Conservation (phyloP, 2,329 filamentous ascomycete genomes). For the Diaporthe citri region DNA sequence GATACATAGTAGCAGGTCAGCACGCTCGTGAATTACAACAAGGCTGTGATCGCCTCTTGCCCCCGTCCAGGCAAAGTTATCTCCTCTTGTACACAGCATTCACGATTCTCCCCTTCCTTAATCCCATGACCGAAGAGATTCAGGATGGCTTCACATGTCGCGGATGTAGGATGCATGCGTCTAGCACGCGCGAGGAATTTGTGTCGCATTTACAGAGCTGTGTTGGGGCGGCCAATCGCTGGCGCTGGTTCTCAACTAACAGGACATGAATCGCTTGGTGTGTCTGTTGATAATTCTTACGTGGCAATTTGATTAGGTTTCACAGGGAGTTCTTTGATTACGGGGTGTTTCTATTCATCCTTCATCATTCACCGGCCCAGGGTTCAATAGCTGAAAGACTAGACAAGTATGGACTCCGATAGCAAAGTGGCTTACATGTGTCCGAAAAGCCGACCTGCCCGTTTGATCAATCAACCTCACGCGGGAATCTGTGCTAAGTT, state of each 20-base stretch:
- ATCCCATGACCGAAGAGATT: background rate
- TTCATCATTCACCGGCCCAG: background rate
- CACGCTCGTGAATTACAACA: slow-evolving; percentile 15
- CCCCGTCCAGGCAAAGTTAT: background rate
- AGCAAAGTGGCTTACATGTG: background rate
- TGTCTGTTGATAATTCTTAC: no score
- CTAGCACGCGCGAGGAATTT: background rate
- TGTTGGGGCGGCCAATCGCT: background rate
- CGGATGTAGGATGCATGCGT: background rate
- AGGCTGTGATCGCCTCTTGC: background rate
- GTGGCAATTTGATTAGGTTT: background rate
- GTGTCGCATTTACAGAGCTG: background rate
- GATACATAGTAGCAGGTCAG: slow-evolving; percentile 13
- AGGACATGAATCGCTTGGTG: background rate
- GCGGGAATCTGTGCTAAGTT: background rate
- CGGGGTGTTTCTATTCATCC: background rate
- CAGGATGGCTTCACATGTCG: slow-evolving; percentile 2
- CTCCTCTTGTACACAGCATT: background rate
- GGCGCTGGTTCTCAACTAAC: background rate
- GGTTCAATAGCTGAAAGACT: no score
- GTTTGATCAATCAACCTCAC: background rate
- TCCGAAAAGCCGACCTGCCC: background rate
- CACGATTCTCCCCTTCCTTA: background rate
- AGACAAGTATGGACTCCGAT: background rate
- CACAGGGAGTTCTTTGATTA: background rate